Conservation (phyloP, 1,139 yeast species). For the Petasospora fabianii region DNA sequence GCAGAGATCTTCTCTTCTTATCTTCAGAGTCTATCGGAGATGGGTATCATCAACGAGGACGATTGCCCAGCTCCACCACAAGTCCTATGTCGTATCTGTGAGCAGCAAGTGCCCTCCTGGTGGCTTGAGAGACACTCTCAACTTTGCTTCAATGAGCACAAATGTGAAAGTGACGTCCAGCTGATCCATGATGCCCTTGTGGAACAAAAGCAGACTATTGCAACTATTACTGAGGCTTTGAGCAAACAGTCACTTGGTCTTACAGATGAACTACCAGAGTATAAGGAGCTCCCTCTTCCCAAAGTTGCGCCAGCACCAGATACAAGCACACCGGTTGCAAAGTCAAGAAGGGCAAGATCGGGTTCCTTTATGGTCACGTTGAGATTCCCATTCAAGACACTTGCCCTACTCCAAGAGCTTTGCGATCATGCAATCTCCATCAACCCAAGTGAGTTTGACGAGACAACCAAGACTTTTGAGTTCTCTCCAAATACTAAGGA, state of each 20-base stretch:
- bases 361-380: constrained; percentile 34
- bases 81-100: constrained; percentile 89
- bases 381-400: constrained; percentile 63
- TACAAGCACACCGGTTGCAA: constrained; percentile 22
- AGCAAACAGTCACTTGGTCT: constrained; percentile 15
- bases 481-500: constrained; percentile 73
- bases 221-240: constrained; percentile 19
- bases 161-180: constrained; percentile 77
- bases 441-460: constrained; percentile 45
- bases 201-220: constrained; percentile 63
- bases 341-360: constrained; percentile 27
- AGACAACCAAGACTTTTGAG: constrained; percentile 27
- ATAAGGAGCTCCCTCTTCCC: constrained; percentile 61
- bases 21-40: constrained; percentile 56
- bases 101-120: constrained; percentile 91
- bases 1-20: constrained; percentile 79
- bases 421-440: constrained; percentile 76
- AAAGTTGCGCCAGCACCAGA: constrained; percentile 19
- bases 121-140: constrained; percentile 92
- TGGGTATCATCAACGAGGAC: constrained; percentile 57
- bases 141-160: constrained; percentile 80
- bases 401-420: constrained; percentile 60
- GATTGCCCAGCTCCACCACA: constrained; percentile 73
- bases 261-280: constrained; percentile 35
- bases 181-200: constrained; percentile 68